Base-by-base conservation (phyloP, 352 stramenopile species). In the Pythium brassicae region DNA sequence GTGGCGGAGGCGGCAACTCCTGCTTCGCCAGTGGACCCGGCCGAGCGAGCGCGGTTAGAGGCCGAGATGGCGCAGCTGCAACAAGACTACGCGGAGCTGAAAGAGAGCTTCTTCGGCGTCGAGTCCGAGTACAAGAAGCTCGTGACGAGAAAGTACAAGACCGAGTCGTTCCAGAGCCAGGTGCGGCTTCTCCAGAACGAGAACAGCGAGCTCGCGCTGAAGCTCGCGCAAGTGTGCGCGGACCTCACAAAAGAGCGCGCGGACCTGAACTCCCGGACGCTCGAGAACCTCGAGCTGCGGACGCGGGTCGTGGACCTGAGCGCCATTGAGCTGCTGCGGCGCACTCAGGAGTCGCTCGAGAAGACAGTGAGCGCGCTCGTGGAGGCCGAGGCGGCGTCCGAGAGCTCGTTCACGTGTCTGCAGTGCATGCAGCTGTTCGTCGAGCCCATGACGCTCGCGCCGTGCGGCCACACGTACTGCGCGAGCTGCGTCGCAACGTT, bases 401-500 rank as follows among this genome's bases (percentile, higher is more conserved):
- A 92, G 60, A 87, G 69, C 61, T 78, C 79, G 1, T 89, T 89
- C 50, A 90, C 79, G 19, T 92, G 82, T 49, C 43, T 92, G 34
- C 76, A 87, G 47, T 89, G 82, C 44, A 83, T 92, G 75, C 66
- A 69, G 27, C 64, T 87, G 15, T 89, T 88, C 29, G 65, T 66
- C 4, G 63, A 73, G 26, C 82, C 82, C 9, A 75, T 87, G 72
- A 92, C 82, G 10, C 66, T 92, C 2, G 74, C 74, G 10, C 76
- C 74, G 1, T 92, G 79, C 53, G 82, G 82, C 10, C 82, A 92
- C 54, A 92, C 82, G 37, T 92, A 80, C 50, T 92, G 82, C 50
- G 47, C 71, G 26, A 62, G 60, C 2, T 92, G 82, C 45, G 48
- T 92, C 49, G 49, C 72, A 9, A 64, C 44, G 15, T 70, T 77